These are phyloP conservation scores for Trichodelitschia bisporula DNA, from an alignment of 495 filamentous ascomycete species.

Conservation along the genomic window DNA sequence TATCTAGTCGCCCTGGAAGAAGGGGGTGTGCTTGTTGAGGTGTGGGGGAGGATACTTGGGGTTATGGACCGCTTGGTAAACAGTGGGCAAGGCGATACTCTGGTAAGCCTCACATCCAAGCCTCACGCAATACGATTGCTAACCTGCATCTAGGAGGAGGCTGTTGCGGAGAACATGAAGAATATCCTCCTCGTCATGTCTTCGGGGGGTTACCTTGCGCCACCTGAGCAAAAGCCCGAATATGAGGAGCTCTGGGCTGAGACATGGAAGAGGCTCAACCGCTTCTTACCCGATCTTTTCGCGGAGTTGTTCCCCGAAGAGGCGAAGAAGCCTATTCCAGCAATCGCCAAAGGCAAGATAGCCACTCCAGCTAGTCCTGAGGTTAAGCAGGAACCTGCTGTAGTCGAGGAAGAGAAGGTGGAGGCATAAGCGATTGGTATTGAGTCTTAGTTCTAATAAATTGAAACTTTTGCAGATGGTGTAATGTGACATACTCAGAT, in stretches of 20 bases:
- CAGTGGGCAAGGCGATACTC: constrained; percentile 71
- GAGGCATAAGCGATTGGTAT: too few relatives aligned
- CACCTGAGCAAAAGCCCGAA: constrained; percentile 34
- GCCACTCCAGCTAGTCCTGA: too few relatives aligned
- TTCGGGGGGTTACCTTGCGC: constrained; percentile 59
- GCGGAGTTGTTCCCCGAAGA: constrained; percentile 20
- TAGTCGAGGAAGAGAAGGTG: too few relatives aligned
- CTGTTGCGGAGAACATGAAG: constrained; percentile 85
- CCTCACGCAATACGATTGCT: constrained; percentile 1
- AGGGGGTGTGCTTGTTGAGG: constrained; percentile 75
- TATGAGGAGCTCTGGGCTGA: constrained; percentile 43
- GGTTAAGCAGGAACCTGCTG: too few relatives aligned
- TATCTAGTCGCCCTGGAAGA: constrained; percentile 33
- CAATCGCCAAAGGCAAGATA: too few relatives aligned
- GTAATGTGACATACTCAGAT: too few relatives aligned
- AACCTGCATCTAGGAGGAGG: constrained; percentile 45
- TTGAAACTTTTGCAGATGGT: too few relatives aligned
- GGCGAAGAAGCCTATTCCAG: constrained; percentile 6
- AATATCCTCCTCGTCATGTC: constrained; percentile 95
- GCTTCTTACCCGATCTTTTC: constrained; percentile 63
- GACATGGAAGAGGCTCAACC: constrained; percentile 73
- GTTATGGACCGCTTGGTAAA: constrained; percentile 95
- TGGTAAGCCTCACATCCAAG: constrained; percentile 29
- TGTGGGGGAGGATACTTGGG: constrained; percentile 82
- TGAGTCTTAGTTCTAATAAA: too few relatives aligned